Evolutionary conservation across 2,329 filamentous ascomycete species (phyloP).

Genomic region (Coniochaeta sp.): DNA sequence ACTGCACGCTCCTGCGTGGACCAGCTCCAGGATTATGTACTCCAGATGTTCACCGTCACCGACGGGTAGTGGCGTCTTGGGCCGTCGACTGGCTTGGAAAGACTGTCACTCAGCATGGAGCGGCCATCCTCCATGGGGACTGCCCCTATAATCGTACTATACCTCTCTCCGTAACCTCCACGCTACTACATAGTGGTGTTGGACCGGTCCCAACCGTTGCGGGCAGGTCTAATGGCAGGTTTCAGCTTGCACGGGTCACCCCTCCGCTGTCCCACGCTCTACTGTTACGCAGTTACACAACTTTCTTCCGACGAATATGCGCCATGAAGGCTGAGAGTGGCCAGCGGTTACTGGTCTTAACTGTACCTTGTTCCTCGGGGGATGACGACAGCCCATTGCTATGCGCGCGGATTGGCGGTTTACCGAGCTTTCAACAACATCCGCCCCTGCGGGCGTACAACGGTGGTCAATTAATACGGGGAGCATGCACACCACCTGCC

Average conservation of each 20-base stretch:
- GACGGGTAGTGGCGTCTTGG: background rate
- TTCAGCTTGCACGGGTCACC: background rate
- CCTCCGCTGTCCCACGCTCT: background rate
- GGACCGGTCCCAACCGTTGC: background rate
- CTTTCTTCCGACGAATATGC: slow-evolving; percentile 2
- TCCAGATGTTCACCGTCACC: background rate
- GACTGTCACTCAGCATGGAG: background rate
- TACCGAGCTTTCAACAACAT: background rate
- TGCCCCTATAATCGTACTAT: background rate
- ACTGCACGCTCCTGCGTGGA: background rate
- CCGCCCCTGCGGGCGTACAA: background rate
- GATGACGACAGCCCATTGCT: background rate
- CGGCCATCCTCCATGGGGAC: background rate
- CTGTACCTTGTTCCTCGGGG: background rate
- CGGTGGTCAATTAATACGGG: background rate
- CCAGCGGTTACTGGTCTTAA: background rate
- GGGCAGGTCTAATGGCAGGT: background rate
- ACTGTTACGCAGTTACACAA: slow-evolving; percentile 1
- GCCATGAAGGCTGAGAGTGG: background rate
- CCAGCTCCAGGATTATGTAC: background rate
- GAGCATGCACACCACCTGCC: background rate
- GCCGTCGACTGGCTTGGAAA: background rate
- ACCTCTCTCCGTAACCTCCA: background rate
- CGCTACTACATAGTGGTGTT: too few species aligned
- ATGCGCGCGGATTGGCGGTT: background rate